A percentile compares a stretch with the other conserved stretches of the same genome.
Conservation (phyloP, 208 protist genomes). For the Tritrichomonas musculus region DNA sequence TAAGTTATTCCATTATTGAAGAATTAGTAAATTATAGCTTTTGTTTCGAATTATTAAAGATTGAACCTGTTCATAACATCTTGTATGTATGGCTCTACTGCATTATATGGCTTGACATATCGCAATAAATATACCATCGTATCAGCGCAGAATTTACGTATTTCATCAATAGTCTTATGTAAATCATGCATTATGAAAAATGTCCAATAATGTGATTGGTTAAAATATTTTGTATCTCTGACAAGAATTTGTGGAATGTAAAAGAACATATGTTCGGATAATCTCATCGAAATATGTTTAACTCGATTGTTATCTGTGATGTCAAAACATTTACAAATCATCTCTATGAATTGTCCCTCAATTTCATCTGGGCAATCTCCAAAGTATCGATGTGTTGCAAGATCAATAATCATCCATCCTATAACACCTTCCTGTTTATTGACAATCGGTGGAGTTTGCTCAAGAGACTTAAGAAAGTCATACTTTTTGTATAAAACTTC, state of each 20-base stretch:
- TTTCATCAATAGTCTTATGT: neutral
- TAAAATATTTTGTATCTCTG: neutral
- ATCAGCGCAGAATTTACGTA: neutral
- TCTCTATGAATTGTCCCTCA: neutral
- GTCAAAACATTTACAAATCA: neutral
- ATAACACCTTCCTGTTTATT: neutral
- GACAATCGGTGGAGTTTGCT: neutral
- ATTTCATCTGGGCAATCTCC: neutral
- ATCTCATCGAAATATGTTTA: neutral
- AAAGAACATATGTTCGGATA: neutral
- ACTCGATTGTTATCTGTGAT: neutral
- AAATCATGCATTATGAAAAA: neutral
- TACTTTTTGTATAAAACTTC: neutral
- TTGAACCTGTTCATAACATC: no score
- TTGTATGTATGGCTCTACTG: no score
- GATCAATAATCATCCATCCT: neutral
- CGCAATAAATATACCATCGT: neutral
- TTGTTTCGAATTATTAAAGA: no score
- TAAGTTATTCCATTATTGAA: no score
- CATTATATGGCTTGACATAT: neutral
- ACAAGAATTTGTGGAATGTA: conserved; percentile 10
- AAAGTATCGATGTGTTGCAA: neutral
- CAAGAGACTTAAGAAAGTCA: neutral
- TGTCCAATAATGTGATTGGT: neutral
- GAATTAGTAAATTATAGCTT: no score